Evolutionary conservation across 805 yeast genomes (phyloP), one percentile per base, ranked within the genome.

Genomic region (Zygoascus biomembranicola): DNA sequence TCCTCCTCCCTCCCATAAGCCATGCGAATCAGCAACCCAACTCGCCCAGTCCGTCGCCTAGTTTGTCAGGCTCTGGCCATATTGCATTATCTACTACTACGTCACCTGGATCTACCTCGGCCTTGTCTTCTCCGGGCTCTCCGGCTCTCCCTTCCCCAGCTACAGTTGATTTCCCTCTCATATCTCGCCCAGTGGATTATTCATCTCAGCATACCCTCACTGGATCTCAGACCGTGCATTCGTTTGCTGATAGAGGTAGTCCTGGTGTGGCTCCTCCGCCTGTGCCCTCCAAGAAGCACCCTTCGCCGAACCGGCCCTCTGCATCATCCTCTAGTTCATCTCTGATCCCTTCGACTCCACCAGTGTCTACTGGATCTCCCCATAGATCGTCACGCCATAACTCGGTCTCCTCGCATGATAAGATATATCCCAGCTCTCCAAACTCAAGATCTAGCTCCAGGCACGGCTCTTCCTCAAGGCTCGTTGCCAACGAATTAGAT

Each of bases 131-230:
- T 8, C 49, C 52, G n/a, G 49, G 49, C 32, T 47, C 42, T 13
- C 43, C 53, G 9, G 49, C 53, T 5, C 47, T 48, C 9, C 49
- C 51, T 9, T 32, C 43, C 13, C 51, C 52, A 8, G 20, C 43
- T 19, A 26, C 48, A 8, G 39, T 35, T 3, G 39, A 35, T 8
- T 35, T 35, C 39, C 39, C 39, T 11, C 39, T 35, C 16, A 35
- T 35, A 35, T 35, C 39, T 4, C 39, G 39, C 16, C 10, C 39
- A 13, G 4, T 35, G 39, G 39, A 35, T n/a, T 13, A 11, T n/a
- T 35, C 39, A 35, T 13, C 28, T 23, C 28, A 23, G 28, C 28
- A 23, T 23, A 23, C 28, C 6, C 28, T 23, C 28, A 23, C 28
- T 23, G 28, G 28, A 3, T 23, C 28, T 6, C 28, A 23, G 28